Evolutionary conservation across 257 asterid genomes (phyloP), one percentile per base, ranked within the genome.

Genomic region (Lithospermum erythrorhizon): DNA sequence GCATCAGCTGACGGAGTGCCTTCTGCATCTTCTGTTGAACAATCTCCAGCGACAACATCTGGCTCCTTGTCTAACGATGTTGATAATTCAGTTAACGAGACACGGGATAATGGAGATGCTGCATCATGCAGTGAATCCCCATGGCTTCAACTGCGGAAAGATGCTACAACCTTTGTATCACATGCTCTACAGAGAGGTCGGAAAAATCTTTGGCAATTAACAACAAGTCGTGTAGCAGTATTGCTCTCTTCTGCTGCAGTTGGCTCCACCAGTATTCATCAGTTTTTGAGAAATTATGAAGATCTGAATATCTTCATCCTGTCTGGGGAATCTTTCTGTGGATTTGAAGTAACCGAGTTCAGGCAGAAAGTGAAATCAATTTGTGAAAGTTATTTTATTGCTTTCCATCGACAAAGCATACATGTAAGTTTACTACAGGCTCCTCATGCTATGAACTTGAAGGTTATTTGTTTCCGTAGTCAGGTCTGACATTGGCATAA

Each of bases 271-370:
- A 93, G 99, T 81, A 86, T 87, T 73, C 89, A 93, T 73, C 97
- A 93, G 59, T 93, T 93, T 79, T 70, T 93, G 83, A 86, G 82
- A 84, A 87, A 79, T 72, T 93, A 87, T 77, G 99, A 93, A 73
- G 99, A 93, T 81, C 70, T 93, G 62, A 84, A 78, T 76, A 70
- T 76, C 63, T 93, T 93, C 68, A 74, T 85, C 66, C 79, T 93
- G 72, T 94, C 96, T 51, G 99, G 99, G 78, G 99, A 89, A 81
- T 89, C 99, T 63, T 93, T 93, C 74, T 93, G 97, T 67, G 99
- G 96, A 62, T 62, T 70, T 37, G 91, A 93, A 80, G 99, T 97
- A 55, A 73, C 77, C 75, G 99, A 93, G 63, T 93, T 93, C 78
- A 88, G 99, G 75, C 96, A 86, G 83, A 93, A 87, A 79, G 83